phyloP scores from a whole-genome alignment of 2,329 filamentous ascomycete species.

The Trichoderma sp. region DNA sequence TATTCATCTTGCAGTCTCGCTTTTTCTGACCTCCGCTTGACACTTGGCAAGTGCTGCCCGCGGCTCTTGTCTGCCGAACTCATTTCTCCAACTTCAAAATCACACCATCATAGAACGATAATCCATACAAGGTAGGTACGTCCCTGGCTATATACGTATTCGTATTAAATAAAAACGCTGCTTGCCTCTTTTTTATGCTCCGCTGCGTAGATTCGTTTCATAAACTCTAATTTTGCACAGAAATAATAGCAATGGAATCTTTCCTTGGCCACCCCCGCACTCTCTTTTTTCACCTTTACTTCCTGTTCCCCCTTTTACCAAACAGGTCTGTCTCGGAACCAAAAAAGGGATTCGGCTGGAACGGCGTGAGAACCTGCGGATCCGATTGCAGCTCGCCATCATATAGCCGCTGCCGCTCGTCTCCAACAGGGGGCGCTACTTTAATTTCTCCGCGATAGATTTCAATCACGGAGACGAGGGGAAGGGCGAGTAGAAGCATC shows the following conservation, averaged over 20 bases:
- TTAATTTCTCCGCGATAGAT: slow-evolving; percentile 54
- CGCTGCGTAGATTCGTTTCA: background rate
- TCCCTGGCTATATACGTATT: background rate
- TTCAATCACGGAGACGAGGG: slow-evolving; percentile 60
- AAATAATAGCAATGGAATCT: background rate
- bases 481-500: slow-evolving; percentile 59
- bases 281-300: background rate
- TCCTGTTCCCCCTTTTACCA: slow-evolving; percentile 30
- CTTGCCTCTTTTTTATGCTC: background rate
- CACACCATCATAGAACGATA: background rate
- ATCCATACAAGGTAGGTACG: background rate
- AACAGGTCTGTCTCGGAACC: slow-evolving; percentile 42
- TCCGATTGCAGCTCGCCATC: slow-evolving; percentile 44
- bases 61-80: background rate
- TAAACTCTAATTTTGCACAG: background rate
- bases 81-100: background rate
- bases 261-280: background rate
- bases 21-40: too few relatives aligned
- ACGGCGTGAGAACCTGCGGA: slow-evolving; percentile 32
- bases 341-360: slow-evolving; percentile 50
- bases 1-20: too few relatives aligned
- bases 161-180: background rate
- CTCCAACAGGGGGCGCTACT: slow-evolving; percentile 45
- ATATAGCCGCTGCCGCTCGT: slow-evolving; percentile 41
- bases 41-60: background rate